A percentile compares a stretch with the other conserved stretches of the same genome.
These are phyloP conservation scores for Fraxinus paxiana DNA, from an alignment of 305 asterid species.

Conservation along the genomic window DNA sequence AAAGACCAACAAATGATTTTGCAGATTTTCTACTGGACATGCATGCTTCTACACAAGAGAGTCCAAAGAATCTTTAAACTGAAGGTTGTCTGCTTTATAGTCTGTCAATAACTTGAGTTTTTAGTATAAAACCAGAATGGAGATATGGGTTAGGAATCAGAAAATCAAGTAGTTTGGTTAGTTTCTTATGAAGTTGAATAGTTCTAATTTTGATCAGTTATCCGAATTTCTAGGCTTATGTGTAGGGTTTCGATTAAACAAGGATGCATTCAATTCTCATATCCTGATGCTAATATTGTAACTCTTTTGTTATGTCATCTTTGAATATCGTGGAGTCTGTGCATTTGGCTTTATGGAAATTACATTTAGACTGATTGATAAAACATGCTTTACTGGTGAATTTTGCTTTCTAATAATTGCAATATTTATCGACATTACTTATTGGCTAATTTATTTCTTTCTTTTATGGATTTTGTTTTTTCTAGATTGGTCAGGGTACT, in stretches of 20 bases:
- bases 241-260: neutral
- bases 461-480: conserved; percentile 19
- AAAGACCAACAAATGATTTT: neutral
- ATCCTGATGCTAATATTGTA: neutral
- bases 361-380: neutral
- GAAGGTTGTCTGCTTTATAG: neutral
- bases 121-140: neutral
- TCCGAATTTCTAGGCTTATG: neutral
- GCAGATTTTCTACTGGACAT: neutral
- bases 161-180: neutral
- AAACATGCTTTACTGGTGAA: neutral
- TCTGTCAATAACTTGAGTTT: neutral
- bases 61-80: neutral
- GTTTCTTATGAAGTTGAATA: neutral
- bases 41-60: neutral
- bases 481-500: conserved; percentile 91
- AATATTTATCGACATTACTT: neutral
- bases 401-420: neutral
- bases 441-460: conserved; percentile 20
- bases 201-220: neutral
- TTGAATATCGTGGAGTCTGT: neutral
- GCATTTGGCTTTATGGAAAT: neutral
- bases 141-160: neutral
- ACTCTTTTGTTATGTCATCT: neutral
- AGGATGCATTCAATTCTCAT: neutral